Conservation (phyloP, 2,329 filamentous ascomycete genomes). For the Fusarium acutatum region DNA sequence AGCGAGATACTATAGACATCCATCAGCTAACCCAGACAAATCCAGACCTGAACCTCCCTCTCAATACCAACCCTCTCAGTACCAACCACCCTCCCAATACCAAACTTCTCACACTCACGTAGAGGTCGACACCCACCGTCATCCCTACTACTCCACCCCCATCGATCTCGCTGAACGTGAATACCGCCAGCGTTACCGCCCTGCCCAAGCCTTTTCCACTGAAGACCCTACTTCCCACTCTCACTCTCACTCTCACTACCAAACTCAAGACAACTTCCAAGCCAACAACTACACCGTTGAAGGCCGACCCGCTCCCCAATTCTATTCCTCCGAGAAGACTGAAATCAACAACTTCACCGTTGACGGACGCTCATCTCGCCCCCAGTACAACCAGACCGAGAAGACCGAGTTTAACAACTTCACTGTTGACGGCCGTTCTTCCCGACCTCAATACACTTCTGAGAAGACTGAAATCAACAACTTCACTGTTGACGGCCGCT, state of each 20-base stretch:
- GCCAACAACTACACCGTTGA: constrained; percentile 39
- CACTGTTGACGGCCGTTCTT: constrained; percentile 28
- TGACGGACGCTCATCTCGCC: constrained; percentile 34
- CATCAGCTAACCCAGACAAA: constrained; percentile 44
- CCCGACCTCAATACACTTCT: constrained; percentile 30
- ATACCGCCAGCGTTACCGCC: constrained; percentile 69
- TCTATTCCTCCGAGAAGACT: constrained; percentile 36
- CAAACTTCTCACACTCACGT: constrained; percentile 67
- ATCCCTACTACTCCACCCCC: constrained; percentile 58
- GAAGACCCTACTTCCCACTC: constrained; percentile 47
- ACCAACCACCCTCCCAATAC: constrained; percentile 55
- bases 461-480: constrained; percentile 43
- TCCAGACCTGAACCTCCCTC: constrained; percentile 49
- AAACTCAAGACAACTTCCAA: constrained; percentile 32
- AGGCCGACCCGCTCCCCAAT: constrained; percentile 33
- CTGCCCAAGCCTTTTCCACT: constrained; percentile 50
- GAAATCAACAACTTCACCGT: constrained; percentile 44
- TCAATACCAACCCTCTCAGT: constrained; percentile 54
- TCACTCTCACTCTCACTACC: constrained; percentile 45
- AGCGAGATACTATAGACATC: constrained; percentile 41
- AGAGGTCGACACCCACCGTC: constrained; percentile 67
- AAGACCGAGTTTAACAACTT: constrained; percentile 29
- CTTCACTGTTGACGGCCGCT: constrained; percentile 42
- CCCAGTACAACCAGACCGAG: constrained; percentile 25
- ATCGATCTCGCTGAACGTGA: constrained; percentile 73